Percentiles rank a stretch among this genome's conserved stretches.
Evolutionary conservation across 208 protist genomes (phyloP).

Genomic region (Plasmodiophora brassicae): DNA sequence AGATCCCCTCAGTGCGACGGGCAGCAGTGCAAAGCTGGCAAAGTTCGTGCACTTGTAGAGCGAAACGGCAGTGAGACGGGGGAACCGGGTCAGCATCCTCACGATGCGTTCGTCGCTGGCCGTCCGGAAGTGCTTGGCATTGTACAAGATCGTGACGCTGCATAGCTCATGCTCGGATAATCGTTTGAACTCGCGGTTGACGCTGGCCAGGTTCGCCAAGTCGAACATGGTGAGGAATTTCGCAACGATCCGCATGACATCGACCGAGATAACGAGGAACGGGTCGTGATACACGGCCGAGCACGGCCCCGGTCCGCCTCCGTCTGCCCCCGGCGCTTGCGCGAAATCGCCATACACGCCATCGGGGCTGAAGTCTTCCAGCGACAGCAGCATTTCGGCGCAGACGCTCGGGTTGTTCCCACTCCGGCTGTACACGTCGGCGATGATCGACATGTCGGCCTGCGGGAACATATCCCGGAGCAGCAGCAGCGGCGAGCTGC

Average conservation of each 20-base stretch:
- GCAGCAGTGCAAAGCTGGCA: neutral
- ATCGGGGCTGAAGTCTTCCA: neutral
- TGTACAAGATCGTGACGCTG: neutral
- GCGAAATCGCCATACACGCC: neutral
- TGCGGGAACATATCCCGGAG: conserved; percentile 10
- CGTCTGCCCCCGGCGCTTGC: neutral
- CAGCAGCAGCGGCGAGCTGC: neutral
- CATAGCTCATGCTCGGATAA: neutral
- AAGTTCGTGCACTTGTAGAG: neutral
- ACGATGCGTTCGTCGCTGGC: neutral
- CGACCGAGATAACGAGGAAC: neutral
- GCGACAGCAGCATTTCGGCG: conserved; percentile 8
- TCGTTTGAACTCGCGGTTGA: conserved; percentile 13
- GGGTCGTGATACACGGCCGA: neutral
- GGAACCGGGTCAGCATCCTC: neutral
- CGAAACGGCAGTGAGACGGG: neutral
- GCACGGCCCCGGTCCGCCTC: neutral
- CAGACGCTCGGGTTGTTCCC: neutral
- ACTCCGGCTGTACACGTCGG: neutral
- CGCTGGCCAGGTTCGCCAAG: neutral
- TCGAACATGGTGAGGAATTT: conserved; percentile 17
- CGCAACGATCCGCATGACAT: neutral
- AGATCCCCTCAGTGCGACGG: neutral
- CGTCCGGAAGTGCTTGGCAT: neutral
- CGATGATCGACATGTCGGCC: neutral